A percentile compares a stretch with the other conserved stretches of the same genome.
Conservation (phyloP, 805 yeast species). For the Zygoascus biomembranicola region DNA sequence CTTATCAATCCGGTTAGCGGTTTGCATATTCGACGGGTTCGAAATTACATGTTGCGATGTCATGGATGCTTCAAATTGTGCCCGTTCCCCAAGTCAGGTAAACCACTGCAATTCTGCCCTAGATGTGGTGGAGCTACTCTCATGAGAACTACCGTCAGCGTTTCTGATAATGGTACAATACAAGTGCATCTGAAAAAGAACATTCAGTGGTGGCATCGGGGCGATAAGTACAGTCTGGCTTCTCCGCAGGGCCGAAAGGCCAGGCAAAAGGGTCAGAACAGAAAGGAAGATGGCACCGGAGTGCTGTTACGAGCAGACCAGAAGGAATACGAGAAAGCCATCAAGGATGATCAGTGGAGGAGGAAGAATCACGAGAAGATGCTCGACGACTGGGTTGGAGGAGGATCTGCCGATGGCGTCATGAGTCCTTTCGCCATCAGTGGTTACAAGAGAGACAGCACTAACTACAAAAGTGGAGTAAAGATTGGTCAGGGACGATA, state of each 20-base stretch:
- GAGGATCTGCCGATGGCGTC: slow-evolving; percentile 73
- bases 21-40: slow-evolving; percentile 69
- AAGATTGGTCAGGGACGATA: slow-evolving; percentile 79
- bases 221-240: slow-evolving; percentile 71
- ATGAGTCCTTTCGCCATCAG: slow-evolving; percentile 78
- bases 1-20: slow-evolving; percentile 82
- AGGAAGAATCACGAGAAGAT: slow-evolving; percentile 78
- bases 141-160: slow-evolving; percentile 82
- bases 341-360: slow-evolving; percentile 84
- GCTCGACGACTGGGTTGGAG: slow-evolving; percentile 84
- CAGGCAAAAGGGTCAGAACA: slow-evolving; percentile 34
- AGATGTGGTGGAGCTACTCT: slow-evolving; percentile 92
- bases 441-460: slow-evolving; percentile 40
- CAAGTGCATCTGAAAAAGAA: slow-evolving; percentile 84
- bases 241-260: slow-evolving; percentile 80
- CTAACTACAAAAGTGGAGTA: slow-evolving; percentile 49
- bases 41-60: slow-evolving; percentile 92
- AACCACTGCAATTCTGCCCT: slow-evolving; percentile 76
- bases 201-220: slow-evolving; percentile 90
- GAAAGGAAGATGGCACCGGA: slow-evolving; percentile 74
- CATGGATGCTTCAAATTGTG: slow-evolving; percentile 89
- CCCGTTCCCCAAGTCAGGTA: slow-evolving; percentile 69
- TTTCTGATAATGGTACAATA: slow-evolving; percentile 70
- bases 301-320: slow-evolving; percentile 88
- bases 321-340: slow-evolving; percentile 81